Percentiles rank a stretch among this genome's conserved stretches.
These are phyloP conservation scores for Fusarium concolor DNA, from an alignment of 2,329 filamentous ascomycete species.

Conservation along the genomic window DNA sequence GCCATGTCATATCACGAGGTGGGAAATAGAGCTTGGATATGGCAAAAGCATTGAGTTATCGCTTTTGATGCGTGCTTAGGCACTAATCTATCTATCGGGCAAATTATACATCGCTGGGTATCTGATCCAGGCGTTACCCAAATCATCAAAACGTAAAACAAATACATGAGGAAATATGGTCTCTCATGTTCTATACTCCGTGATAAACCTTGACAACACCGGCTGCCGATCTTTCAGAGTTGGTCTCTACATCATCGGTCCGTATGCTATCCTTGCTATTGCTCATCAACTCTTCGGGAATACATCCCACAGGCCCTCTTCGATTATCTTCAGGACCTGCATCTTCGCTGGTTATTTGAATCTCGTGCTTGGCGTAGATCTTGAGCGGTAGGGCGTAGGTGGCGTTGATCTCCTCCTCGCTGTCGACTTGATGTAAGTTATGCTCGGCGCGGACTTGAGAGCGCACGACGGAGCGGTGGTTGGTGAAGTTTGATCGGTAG, in stretches of 20 bases:
- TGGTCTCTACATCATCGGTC: slow-evolving; percentile 41
- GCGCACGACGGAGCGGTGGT: slow-evolving; percentile 41
- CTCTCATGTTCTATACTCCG: slow-evolving; percentile 35
- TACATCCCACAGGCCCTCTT: slow-evolving; percentile 35
- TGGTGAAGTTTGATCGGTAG: slow-evolving; percentile 45
- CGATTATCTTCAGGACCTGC: slow-evolving; percentile 36
- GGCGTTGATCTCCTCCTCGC: slow-evolving; percentile 54
- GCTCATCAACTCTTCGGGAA: slow-evolving; percentile 32
- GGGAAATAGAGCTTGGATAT: background rate
- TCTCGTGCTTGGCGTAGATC: slow-evolving; percentile 53
- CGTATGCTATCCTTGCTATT: slow-evolving; percentile 38
- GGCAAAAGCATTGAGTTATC: background rate
- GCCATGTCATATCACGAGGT: background rate
- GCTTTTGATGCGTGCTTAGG: slow-evolving; percentile 16
- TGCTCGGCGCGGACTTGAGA: slow-evolving; percentile 41
- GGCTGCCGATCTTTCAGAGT: slow-evolving; percentile 42
- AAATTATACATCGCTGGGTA: slow-evolving; percentile 14
- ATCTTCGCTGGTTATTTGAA: slow-evolving; percentile 46
- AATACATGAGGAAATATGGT: background rate
- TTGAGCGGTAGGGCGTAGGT: slow-evolving; percentile 50
- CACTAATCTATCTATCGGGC: slow-evolving; percentile 19
- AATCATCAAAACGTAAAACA: slow-evolving; percentile 21
- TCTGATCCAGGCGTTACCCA: slow-evolving; percentile 16
- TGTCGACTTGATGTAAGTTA: slow-evolving; percentile 47
- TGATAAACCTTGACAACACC: slow-evolving; percentile 47